Evolutionary conservation across 2,329 filamentous ascomycete species (phyloP), one percentile per base, ranked within the genome.

Genomic region (Lachnellula hyalina): DNA sequence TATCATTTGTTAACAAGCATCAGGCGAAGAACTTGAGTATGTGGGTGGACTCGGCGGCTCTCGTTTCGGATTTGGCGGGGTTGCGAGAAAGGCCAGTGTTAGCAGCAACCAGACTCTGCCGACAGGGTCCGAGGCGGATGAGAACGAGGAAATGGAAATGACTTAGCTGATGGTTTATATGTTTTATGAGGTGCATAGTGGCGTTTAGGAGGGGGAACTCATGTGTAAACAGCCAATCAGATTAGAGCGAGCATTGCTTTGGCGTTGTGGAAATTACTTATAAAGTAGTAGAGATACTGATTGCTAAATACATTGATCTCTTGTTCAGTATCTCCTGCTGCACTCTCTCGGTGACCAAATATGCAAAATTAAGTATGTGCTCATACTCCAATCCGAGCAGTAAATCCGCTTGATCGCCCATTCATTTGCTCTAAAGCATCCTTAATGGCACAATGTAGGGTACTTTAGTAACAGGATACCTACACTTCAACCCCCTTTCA

Each of bases 131-230:
- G 82, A 85, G 57, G 73, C 69, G 14, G 81, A 84, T 45, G 82
- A 84, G 17, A 82, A 83, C 47, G 82, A 85, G 49, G 81, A 80
- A 55, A 84, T 84, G 80, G 82, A 85, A 63, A 76, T 84, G 69
- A 60, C 55, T 41, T 65, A 54, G 65, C 14, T 49, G 35, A n/a
- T n/a, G n/a, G 17, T 34, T 32, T 32, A 21, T 51, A 48, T 32
- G 49, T 21, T 40, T 53, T 45, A 54, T 38, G 55, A 52, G 19
- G 35, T 25, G 25, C 25, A 25, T 25, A 44, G 25, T 49, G 51
- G 51, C 35, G 47, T 53, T 49, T 23, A 12, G 45, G 51, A 32
- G 6, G 45, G 19, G 36, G 23, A 36, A 32, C 34, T 17, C 19
- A 7, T 14, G 8, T 34, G 36, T 19, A 25, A 28, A 14, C 15